Conservation (phyloP, 1,284 basidiomycete genomes). For the Hypsizygus ulmarius region DNA sequence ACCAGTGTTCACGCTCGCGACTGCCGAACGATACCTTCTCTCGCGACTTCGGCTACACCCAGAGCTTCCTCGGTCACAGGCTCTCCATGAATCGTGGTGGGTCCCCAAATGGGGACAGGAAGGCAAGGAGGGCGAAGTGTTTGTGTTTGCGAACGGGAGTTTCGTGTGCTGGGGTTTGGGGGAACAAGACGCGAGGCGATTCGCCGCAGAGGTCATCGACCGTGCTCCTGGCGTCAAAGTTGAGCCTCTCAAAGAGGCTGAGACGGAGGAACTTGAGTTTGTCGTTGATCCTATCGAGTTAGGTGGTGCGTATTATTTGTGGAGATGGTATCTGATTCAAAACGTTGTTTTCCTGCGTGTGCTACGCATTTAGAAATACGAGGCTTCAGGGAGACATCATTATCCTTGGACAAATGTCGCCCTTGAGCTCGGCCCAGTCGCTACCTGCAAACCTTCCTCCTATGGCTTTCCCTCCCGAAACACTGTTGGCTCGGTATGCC, state of each 20-base stretch:
- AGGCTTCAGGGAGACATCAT: constrained; percentile 87
- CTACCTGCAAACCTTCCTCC: constrained; percentile 45
- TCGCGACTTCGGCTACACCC: constrained; percentile 49
- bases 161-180: constrained; percentile 87
- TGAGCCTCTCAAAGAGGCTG: constrained; percentile 62
- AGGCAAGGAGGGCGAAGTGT: constrained; percentile 78
- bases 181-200: constrained; percentile 74
- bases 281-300: constrained; percentile 85
- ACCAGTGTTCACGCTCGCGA: constrained; percentile 72
- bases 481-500: constrained; percentile 81
- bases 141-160: constrained; percentile 82
- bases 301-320: constrained; percentile 31
- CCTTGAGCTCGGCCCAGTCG: constrained; percentile 43
- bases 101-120: constrained; percentile 64
- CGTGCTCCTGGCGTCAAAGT: constrained; percentile 57
- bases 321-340: constrained; percentile 17
- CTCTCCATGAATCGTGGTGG: constrained; percentile 76
- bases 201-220: constrained; percentile 63
- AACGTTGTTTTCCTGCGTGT: constrained; percentile 6
- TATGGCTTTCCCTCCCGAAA: constrained; percentile 56
- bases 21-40: constrained; percentile 72
- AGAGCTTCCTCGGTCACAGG: constrained; percentile 52
- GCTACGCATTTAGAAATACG: constrained; percentile 53
- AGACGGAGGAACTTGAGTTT: constrained; percentile 90
- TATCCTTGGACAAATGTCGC: constrained; percentile 72